phyloP scores from a whole-genome alignment of 345 rosid species.

The Xanthoceras sorbifolium region DNA sequence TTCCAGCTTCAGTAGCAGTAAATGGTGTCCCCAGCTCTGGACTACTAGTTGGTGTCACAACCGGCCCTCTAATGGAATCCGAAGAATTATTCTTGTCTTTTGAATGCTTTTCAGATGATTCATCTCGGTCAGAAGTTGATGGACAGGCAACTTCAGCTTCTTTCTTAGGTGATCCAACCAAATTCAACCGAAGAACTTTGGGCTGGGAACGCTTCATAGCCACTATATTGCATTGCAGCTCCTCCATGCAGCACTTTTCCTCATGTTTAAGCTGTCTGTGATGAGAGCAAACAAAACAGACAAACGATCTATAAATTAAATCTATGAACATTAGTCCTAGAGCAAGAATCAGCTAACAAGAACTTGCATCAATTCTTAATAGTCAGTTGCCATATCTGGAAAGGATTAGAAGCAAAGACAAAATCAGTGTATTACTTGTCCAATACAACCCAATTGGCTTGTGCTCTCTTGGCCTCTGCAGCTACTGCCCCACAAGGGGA shows the following conservation, averaged over 20 bases:
- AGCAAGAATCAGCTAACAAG: constrained; percentile 1
- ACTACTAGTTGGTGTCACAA: constrained; percentile 89
- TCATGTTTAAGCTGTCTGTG: constrained; percentile 81
- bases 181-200: constrained; percentile 89
- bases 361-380: neutral
- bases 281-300: constrained; percentile 8
- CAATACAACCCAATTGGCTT: constrained; percentile 89
- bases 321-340: constrained; percentile 2
- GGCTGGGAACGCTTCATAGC: constrained; percentile 92
- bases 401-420: neutral
- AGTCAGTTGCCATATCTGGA: neutral
- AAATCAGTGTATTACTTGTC: constrained; percentile 70
- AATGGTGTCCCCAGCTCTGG: constrained; percentile 98
- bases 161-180: constrained; percentile 69
- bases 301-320: neutral
- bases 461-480: constrained; percentile 71
- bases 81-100: constrained; percentile 46
- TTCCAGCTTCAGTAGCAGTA: constrained; percentile 90
- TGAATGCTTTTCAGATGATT: constrained; percentile 43
- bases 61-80: constrained; percentile 65
- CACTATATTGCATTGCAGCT: constrained; percentile 95
- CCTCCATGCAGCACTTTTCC: constrained; percentile 91
- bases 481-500: constrained; percentile 87
- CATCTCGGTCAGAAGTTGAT: constrained; percentile 47
- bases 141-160: constrained; percentile 46